These are phyloP conservation scores for Magnaporthiopsis incrustans DNA, from an alignment of 2,329 filamentous ascomycete species.

Conservation along the genomic window DNA sequence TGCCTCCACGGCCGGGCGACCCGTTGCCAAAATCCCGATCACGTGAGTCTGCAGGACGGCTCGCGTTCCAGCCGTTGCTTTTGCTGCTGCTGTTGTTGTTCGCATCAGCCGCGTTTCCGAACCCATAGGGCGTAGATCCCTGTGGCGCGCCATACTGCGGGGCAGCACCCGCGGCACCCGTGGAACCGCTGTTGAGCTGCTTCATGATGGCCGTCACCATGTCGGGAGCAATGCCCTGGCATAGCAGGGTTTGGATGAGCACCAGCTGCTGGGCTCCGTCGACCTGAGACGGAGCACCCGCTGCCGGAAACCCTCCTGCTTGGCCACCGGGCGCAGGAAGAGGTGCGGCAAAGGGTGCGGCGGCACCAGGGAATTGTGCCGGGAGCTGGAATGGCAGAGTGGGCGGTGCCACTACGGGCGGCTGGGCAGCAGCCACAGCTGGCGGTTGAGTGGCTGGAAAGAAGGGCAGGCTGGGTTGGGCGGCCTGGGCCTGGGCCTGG, in stretches of 20 bases:
- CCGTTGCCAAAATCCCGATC: constrained; percentile 51
- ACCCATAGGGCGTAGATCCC: not conserved
- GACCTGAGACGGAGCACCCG: constrained; percentile 38
- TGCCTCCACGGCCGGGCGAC: constrained; percentile 46
- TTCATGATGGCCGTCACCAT: constrained; percentile 59
- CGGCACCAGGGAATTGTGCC: constrained; percentile 17
- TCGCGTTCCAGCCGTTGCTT: constrained; percentile 4
- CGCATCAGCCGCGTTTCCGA: constrained; percentile 15
- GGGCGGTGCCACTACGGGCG: constrained; percentile 50
- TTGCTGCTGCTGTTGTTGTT: not conserved
- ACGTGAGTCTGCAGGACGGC: constrained; percentile 38
- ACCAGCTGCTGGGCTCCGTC: constrained; percentile 56
- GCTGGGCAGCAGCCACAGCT: constrained; percentile 16
- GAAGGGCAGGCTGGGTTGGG: constrained; percentile 19
- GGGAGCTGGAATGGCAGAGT: constrained; percentile 26
- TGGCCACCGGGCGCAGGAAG: constrained; percentile 15
- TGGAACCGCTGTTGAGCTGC: constrained; percentile 36
- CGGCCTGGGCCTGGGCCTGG: constrained; percentile 17
- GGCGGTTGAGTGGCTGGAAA: constrained; percentile 30
- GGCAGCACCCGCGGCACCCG: constrained; percentile 16
- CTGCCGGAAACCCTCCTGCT: constrained; percentile 15
- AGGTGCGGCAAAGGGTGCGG: constrained; percentile 20
- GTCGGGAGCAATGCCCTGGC: constrained; percentile 69
- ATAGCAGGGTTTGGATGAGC: constrained; percentile 66
- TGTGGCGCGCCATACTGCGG: not conserved